phyloP scores from a whole-genome alignment of 345 rosid genomes.

The Bruguiera parviflora region DNA sequence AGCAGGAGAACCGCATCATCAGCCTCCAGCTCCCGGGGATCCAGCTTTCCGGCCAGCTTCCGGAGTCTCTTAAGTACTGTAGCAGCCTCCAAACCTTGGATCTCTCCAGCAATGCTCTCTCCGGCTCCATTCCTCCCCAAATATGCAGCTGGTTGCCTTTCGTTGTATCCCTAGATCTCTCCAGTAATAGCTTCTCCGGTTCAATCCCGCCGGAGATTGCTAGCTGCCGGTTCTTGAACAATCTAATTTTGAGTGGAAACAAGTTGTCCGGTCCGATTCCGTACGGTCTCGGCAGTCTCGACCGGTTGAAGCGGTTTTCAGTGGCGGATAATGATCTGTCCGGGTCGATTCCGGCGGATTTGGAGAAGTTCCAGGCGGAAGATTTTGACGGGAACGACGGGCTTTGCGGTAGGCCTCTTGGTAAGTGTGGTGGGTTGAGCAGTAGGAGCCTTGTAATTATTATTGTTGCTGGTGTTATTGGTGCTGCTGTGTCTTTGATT shows the following conservation, averaged over 20 bases:
- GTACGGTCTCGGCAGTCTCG: conserved; percentile 42
- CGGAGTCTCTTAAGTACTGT: conserved; percentile 60
- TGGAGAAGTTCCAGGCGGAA: conserved; percentile 26
- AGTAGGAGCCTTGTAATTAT: conserved; percentile 73
- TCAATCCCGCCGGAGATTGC: conserved; percentile 63
- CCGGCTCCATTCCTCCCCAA: conserved; percentile 63
- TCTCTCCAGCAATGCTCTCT: conserved; percentile 60
- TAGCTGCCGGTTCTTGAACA: conserved; percentile 56
- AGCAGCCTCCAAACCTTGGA: conserved; percentile 57
- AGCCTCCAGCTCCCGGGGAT: conserved; percentile 51
- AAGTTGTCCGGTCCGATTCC: conserved; percentile 54
- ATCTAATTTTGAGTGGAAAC: conserved; percentile 48
- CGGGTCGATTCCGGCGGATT: conserved; percentile 56
- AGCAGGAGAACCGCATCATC: conserved; percentile 59
- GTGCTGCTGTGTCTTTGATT: conserved; percentile 71
- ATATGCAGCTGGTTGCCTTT: conserved; percentile 79
- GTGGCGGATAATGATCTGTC: conserved; percentile 64
- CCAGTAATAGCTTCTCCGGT: conserved; percentile 56
- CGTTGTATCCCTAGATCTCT: conserved; percentile 61
- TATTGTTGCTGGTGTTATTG: conserved; percentile 75
- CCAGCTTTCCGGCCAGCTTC: conserved; percentile 59
- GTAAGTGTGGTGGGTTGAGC: conserved; percentile 65
- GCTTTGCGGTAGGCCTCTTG: conserved; percentile 72
- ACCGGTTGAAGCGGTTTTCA: conserved; percentile 64
- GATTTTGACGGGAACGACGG: conserved; percentile 61